Base-by-base conservation (phyloP, 768 basidiomycete species). In the Pulveroboletus sp. region DNA sequence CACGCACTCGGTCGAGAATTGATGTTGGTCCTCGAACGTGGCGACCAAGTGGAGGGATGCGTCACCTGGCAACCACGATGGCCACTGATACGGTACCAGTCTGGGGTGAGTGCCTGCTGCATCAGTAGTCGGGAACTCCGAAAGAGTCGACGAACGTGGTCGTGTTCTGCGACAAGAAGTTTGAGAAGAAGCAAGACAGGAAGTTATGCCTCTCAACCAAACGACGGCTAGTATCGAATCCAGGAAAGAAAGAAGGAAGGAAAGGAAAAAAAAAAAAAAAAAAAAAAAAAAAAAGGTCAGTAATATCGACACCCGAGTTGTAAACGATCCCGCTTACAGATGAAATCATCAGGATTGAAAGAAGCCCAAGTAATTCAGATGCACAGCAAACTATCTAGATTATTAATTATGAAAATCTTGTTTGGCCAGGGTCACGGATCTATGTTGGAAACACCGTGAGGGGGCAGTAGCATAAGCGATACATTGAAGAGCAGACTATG, bases 401-500 rank as follows among this genome's bases (percentile, higher is more conserved):
- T 39, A 61, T 69, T 65, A 58, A 53, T 56, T 50, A 49, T 32
- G 55, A 32, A 47, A 49, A 43, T 12, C 12, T 47, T 31, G 58
- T 50, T 55, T 39, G 52, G 42, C 56, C 41, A 49, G 43, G 36
- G 45, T 47, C 65, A 65, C 55, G 50, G 51, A 43, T 67, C 62
- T 67, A 67, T 60, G 62, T 65, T 57, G 57, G 43, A 53, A 50
- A 56, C 45, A 40, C 36, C 48, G 50, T 39, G 53, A 50, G 35
- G 45, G 31, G 27, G 55, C 55, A 56, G 52, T 52, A 21, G 21
- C 21, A 56, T 58, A 64, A 47, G 52, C 49, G 62, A 39, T 68
- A 68, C 68, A 69, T 66, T 40, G 37, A 51, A 43, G 47, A 64
- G 59, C 52, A 62, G 56, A 53, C 57, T 69, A 68, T 68, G 66